Base-by-base conservation (phyloP, 192 early-diverging fungal genomes). In the Rhizoclosmatium sp. region DNA sequence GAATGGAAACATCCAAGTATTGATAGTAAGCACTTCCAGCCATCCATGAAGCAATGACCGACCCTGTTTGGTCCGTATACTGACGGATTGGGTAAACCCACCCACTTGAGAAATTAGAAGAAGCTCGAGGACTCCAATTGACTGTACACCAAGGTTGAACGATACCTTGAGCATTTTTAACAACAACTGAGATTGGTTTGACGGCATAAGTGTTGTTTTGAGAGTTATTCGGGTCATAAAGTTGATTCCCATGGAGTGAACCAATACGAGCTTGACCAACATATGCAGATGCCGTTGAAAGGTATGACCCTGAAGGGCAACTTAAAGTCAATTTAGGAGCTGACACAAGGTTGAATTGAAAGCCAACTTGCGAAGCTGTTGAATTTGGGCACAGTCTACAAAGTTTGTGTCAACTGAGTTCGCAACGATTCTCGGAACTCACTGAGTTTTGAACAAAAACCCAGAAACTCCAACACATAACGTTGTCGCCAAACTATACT, bases 181-280 rank as follows among this genome's bases (percentile, higher is more conserved):
- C 67, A 12, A 16, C 10, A 31, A 69, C 10, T 47, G 42, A 46
- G 46, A 69, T 69, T 47, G 46, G 46, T 7, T 16, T 41, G 16
- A 46, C 44, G 44, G 14, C 16, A 10, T 69, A 69, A 31, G 42
- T 14, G 67, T 69, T 69, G 44, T 42, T 69, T 14, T 14, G 19
- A 12, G 14, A 16, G 46, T 69, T 69, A 12, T 14, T 47, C 16
- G 67, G 67, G 47, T 69, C 67, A 31, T 69, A 69, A 16, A 69
- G 67, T 14, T 14, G 16, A 40, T 47, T 69, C 16, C 67, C 67
- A 47, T 46, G 16, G 14, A 69, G 16, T 41, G 67, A 69, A 19
- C 67, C 67, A 14, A 47, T 40, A 3, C 67, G 39, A 10, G 46
- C 67, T 47, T 69, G 67, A 2, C 16, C 54, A 9, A n/a, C 54